Percentiles rank a stretch among this genome's conserved stretches.
Conservation (phyloP, 495 filamentous ascomycete genomes). For the Cryomyces antarcticus region DNA sequence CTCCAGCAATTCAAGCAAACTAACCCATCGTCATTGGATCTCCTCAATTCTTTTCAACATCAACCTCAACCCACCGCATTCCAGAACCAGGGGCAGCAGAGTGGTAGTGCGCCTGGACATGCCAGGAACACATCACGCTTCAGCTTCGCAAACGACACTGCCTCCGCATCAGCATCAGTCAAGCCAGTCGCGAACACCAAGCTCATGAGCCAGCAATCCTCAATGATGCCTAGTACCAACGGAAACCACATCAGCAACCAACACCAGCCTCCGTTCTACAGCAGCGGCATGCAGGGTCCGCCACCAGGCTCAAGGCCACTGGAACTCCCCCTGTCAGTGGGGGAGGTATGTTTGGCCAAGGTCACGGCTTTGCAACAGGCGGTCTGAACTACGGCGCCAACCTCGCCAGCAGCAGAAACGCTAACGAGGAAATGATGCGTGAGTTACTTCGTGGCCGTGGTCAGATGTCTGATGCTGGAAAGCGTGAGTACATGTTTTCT, state of each 20-base stretch:
- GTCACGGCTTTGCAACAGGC: constrained; percentile 49
- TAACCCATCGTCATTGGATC: constrained; percentile 28
- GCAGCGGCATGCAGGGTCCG: constrained; percentile 60
- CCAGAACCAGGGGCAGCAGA: constrained; percentile 34
- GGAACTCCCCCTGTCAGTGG: constrained; percentile 72
- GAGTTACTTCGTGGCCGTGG: constrained; percentile 46
- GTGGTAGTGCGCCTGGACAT: constrained; percentile 46
- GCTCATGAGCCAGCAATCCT: constrained; percentile 72
- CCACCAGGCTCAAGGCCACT: constrained; percentile 84
- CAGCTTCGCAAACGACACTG: constrained; percentile 62
- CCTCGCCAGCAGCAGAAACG: constrained; percentile 43
- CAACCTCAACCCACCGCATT: constrained; percentile 17
- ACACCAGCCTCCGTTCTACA: constrained; percentile 44
- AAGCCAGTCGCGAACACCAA: constrained; percentile 71
- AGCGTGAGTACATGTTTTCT: constrained; percentile 89
- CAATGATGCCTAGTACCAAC: constrained; percentile 52
- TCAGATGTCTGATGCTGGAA: constrained; percentile 58
- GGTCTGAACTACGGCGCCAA: constrained; percentile 48
- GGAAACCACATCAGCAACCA: constrained; percentile 24
- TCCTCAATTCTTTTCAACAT: constrained; percentile 37
- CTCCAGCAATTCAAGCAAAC: constrained; percentile 32
- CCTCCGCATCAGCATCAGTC: constrained; percentile 40
- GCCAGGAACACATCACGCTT: constrained; percentile 73
- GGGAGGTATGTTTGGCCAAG: constrained; percentile 56
- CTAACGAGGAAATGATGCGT: constrained; percentile 58